A percentile compares a stretch with the other conserved stretches of the same genome.
These are phyloP conservation scores for Allium cepa DNA, from an alignment of 106 monocot species.

Conservation along the genomic window DNA sequence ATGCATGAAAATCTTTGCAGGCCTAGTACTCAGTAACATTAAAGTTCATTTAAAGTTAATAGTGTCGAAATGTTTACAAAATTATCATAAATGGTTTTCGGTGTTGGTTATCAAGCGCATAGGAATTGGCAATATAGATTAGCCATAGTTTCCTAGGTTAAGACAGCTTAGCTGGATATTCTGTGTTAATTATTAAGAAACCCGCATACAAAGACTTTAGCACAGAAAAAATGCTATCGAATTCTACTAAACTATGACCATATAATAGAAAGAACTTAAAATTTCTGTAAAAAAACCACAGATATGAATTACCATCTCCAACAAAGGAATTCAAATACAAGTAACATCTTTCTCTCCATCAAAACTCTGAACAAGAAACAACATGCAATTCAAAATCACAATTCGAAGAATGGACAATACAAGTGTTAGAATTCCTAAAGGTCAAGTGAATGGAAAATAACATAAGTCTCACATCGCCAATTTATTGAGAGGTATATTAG, in stretches of 20 bases:
- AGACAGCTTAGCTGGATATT: too few species aligned
- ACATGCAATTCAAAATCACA: not conserved
- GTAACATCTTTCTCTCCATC: constrained; percentile 69
- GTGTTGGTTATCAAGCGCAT: not conserved
- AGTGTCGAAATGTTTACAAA: not conserved
- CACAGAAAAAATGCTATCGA: not conserved
- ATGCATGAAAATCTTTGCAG: constrained; percentile 81
- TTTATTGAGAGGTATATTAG: too few species aligned
- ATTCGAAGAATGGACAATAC: not conserved
- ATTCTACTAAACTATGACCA: not conserved
- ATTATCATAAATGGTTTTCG: not conserved
- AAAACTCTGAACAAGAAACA: constrained; percentile 51
- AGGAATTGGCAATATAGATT: too few species aligned
- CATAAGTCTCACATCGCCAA: too few species aligned
- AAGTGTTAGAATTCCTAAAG: too few species aligned
- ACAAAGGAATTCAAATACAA: constrained; percentile 48
- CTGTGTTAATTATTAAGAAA: not conserved
- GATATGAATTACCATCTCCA: constrained; percentile 44
- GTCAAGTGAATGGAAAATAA: too few species aligned
- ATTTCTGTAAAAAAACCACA: not conserved
- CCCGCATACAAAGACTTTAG: not conserved
- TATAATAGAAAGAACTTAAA: not conserved
- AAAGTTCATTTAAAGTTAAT: not conserved
- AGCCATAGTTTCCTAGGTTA: too few species aligned
- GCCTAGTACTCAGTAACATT: constrained; percentile 21